Conservation (phyloP, 768 basidiomycete species). For the Amanita phalloides region DNA sequence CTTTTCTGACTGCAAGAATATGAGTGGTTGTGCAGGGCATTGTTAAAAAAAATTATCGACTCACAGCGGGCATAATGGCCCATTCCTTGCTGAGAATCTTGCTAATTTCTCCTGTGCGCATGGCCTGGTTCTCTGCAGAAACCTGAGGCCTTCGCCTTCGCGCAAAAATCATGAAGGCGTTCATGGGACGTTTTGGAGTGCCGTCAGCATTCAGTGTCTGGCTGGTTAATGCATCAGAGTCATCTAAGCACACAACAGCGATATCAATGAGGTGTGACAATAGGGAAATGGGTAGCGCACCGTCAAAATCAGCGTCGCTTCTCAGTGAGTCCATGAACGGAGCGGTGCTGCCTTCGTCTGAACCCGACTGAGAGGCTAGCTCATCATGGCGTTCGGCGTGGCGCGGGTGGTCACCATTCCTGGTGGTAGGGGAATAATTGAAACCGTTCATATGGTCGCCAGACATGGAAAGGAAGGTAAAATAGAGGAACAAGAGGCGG, state of each 20-base stretch:
- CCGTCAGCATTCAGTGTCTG: conserved; percentile 82
- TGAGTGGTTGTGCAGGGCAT: conserved; percentile 8
- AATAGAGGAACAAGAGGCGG: conserved; percentile 10
- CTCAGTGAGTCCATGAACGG: conserved; percentile 25
- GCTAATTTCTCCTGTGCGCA: conserved; percentile 86
- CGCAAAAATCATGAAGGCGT: conserved; percentile 92
- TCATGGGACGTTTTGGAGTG: conserved; percentile 86
- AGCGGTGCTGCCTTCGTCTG: conserved; percentile 41
- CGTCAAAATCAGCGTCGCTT: conserved; percentile 34
- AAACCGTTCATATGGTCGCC: conserved; percentile 11
- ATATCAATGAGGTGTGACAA: not conserved
- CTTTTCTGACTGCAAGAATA: conserved; percentile 50
- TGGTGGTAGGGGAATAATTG: conserved; percentile 11
- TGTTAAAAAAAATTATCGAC: conserved; percentile 13
- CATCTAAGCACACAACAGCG: conserved; percentile 12
- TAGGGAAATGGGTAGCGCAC: conserved; percentile 16
- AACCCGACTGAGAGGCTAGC: conserved; percentile 41
- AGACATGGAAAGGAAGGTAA: conserved; percentile 20
- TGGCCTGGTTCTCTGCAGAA: conserved; percentile 76
- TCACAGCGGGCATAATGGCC: conserved; percentile 68
- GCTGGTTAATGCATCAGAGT: conserved; percentile 45
- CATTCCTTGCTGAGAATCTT: conserved; percentile 84
- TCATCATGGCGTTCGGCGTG: conserved; percentile 26
- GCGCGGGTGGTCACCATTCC: conserved; percentile 15
- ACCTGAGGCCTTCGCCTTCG: conserved; percentile 75